These are phyloP conservation scores for Spathaspora arborariae DNA, from an alignment of 805 yeast genomes.

Conservation along the genomic window DNA sequence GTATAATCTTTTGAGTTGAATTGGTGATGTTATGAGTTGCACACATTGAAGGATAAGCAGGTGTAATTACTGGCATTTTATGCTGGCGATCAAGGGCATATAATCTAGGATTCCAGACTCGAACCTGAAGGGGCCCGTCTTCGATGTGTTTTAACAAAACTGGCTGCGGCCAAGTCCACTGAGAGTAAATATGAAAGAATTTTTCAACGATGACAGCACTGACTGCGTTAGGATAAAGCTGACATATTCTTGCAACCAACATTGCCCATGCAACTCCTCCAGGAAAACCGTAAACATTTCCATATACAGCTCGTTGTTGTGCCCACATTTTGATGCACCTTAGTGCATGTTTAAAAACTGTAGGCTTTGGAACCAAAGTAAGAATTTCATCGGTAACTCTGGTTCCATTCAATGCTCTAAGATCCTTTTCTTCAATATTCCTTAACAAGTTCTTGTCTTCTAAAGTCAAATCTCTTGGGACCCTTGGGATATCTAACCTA, in stretches of 20 bases:
- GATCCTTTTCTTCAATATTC: constrained; percentile 87
- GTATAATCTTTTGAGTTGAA: constrained; percentile 80
- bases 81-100: constrained; percentile 89
- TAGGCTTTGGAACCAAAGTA: constrained; percentile 84
- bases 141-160: constrained; percentile 89
- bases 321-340: constrained; percentile 97
- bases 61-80: constrained; percentile 96
- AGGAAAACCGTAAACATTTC: constrained; percentile 93
- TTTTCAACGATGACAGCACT: constrained; percentile 87
- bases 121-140: constrained; percentile 93
- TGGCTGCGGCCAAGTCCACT: constrained; percentile 99
- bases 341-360: constrained; percentile 87
- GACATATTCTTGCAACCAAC: constrained; percentile 97
- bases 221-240: constrained; percentile 92
- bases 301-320: constrained; percentile 88
- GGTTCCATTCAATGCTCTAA: constrained; percentile 90
- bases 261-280: constrained; percentile 99
- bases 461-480: constrained; percentile 70
- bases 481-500: constrained; percentile 74
- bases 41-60: constrained; percentile 98
- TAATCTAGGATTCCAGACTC: constrained; percentile 94
- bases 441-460: constrained; percentile 81
- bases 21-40: constrained; percentile 94
- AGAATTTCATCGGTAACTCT: constrained; percentile 95
- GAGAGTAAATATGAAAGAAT: constrained; percentile 78